Evolutionary conservation across 768 basidiomycete genomes (phyloP).

Genomic region (Rhodotorula paludigena): DNA sequence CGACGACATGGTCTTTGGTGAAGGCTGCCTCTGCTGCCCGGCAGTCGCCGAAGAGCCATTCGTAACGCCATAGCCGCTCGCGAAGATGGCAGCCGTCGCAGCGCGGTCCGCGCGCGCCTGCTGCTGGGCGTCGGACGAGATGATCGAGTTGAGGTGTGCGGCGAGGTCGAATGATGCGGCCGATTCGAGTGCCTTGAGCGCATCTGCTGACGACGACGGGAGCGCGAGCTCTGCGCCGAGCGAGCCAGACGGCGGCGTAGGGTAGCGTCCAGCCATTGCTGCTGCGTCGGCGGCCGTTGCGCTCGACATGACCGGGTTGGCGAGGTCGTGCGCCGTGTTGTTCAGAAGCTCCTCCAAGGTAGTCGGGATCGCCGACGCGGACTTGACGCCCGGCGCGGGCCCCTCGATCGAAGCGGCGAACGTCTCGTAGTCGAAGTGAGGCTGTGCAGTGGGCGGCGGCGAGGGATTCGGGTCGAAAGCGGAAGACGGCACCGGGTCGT

Average conservation of each 20-base stretch:
- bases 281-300: not conserved
- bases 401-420: conserved; percentile 36
- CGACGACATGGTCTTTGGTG: not conserved
- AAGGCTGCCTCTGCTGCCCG: too few relatives aligned
- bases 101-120: conserved; percentile 26
- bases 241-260: conserved; percentile 24
- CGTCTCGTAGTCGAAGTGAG: conserved; percentile 21
- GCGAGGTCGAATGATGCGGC: conserved; percentile 17
- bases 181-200: not conserved
- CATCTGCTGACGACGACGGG: not conserved
- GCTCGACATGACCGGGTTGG: not conserved
- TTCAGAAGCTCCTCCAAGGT: conserved; percentile 20
- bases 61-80: conserved; percentile 21
- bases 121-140: conserved; percentile 13
- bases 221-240: not conserved
- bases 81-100: conserved; percentile 25
- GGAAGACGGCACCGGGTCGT: conserved; percentile 25
- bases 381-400: not conserved
- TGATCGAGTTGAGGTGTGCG: conserved; percentile 1
- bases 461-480: not conserved
- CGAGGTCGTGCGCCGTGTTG: not conserved
- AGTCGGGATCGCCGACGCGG: not conserved
- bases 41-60: not conserved
- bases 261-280: conserved; percentile 7
- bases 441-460: not conserved